Percentiles rank a stretch among this genome's conserved stretches.
Conservation (phyloP, 2,329 filamentous ascomycete genomes). For the Sporothrix phasma region DNA sequence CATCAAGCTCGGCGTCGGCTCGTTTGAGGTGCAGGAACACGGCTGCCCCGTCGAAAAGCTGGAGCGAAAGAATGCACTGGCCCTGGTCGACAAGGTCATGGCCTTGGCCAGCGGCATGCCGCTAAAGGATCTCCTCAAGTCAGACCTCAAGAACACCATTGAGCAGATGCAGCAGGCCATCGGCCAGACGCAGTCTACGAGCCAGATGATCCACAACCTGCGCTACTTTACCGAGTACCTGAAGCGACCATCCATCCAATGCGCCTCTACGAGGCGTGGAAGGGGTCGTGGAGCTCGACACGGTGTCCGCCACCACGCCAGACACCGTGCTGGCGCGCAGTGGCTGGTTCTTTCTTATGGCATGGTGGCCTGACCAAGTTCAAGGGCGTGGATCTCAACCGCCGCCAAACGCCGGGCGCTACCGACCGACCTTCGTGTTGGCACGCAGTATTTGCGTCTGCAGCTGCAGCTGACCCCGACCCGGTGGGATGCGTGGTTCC, state of each 20-base stretch:
- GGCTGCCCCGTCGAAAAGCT: conserved; percentile 67
- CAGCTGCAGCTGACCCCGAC: conserved; percentile 75
- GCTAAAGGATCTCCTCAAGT: conserved; percentile 85
- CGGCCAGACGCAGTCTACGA: conserved; percentile 64
- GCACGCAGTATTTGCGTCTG: conserved; percentile 66
- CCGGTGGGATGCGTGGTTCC: conserved; percentile 85
- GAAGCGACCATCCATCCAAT: conserved; percentile 74
- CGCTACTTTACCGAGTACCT: conserved; percentile 73
- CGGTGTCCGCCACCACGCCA: conserved; percentile 55
- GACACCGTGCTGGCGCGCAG: conserved; percentile 66
- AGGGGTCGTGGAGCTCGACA: conserved; percentile 67
- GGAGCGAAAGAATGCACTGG: conserved; percentile 69
- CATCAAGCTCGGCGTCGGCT: conserved; percentile 60
- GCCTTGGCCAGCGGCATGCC: conserved; percentile 71
- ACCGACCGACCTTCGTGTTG: conserved; percentile 78
- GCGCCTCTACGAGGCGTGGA: conserved; percentile 68
- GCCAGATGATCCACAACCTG: conserved; percentile 77
- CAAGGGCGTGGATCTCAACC: conserved; percentile 55
- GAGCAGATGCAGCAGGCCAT: conserved; percentile 88
- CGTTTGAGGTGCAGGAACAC: conserved; percentile 65
- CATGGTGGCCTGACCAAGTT: conserved; percentile 85
- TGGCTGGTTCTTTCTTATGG: conserved; percentile 87
- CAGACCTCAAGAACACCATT: conserved; percentile 79
- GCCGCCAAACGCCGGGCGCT: conserved; percentile 65
- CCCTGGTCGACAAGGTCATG: conserved; percentile 76